Evolutionary conservation across 805 yeast species (phyloP), one percentile per base, ranked within the genome.

Genomic region (Cyberlindnera petersonii): DNA sequence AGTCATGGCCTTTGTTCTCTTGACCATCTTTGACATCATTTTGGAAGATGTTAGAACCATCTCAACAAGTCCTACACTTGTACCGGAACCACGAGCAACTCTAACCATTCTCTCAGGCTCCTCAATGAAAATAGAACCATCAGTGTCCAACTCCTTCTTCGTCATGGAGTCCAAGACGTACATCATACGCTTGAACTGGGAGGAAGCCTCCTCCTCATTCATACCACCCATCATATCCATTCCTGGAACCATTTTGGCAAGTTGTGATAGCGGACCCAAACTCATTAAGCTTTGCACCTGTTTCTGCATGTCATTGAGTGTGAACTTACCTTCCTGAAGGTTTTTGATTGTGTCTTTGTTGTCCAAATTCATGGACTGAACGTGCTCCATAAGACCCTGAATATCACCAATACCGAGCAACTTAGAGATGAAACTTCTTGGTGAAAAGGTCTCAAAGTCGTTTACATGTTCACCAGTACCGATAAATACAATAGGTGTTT

Each of bases 401-500:
- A 91, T 77, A 62, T 91, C 98, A 42, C 98, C 98, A 55, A 93
- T 89, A 5, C 98, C 98, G 42, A 91, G 71, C 41, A 91, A 69
- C 62, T 88, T 88, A n/a, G 95, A 85, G 29, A 91, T 77, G 61
- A 93, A 91, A 42, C 88, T 80, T 48, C 79, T 75, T 19, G 98
- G 96, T 18, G 93, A 82, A 60, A 91, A 91, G 33, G 84, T 77
- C 63, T 93, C 98, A 44, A 91, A 74, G 60, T 91, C 98, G 40
- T 83, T 85, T 26, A 89, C 84, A 58, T 93, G 98, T 63, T 91
- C 98, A 59, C 98, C 98, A 3, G 98, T 91, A 75, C 98, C 98
- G 43, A 91, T 93, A 58, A 91, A 91, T 8, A 85, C 86, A 50
- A 91, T 83, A 7, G 98, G 98, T 0, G 98, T 93, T 39, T 85